Evolutionary conservation across 1,284 basidiomycete species (phyloP).

Genomic region (Thelephora terrestris): DNA sequence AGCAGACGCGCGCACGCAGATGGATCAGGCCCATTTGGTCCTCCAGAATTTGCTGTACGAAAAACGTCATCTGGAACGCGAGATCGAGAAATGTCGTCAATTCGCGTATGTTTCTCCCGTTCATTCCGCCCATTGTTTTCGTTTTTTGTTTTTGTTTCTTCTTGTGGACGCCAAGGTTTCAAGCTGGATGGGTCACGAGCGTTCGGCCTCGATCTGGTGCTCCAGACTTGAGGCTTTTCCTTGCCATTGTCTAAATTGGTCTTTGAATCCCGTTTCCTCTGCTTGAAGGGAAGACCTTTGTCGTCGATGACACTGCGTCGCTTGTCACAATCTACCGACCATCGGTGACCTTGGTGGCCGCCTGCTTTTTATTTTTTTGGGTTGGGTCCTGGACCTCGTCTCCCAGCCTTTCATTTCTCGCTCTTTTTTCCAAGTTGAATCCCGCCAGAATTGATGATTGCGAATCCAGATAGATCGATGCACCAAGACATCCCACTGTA

Average conservation of each 20-base stretch:
- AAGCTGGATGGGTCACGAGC: not conserved
- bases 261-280: too few species aligned
- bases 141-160: conserved; percentile 1
- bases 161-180: not conserved
- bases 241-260: too few species aligned
- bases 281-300: too few species aligned
- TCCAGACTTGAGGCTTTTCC: too few species aligned
- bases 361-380: too few species aligned
- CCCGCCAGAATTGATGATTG: too few species aligned
- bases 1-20: conserved; percentile 62
- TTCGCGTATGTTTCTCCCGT: conserved; percentile 54
- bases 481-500: conserved; percentile 75
- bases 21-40: conserved; percentile 75
- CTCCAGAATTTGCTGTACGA: conserved; percentile 78
- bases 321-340: too few species aligned
- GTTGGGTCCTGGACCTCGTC: not conserved
- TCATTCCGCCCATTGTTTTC: not conserved
- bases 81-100: conserved; percentile 80
- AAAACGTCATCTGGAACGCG: conserved; percentile 72
- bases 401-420: conserved; percentile 1
- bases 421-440: conserved; percentile 1
- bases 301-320: too few species aligned
- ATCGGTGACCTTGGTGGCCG: too few species aligned
- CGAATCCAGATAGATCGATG: conserved; percentile 35
- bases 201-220: not conserved